These are phyloP conservation scores for Hyaloscypha hepaticicola DNA, from an alignment of 495 filamentous ascomycete species.

Conservation along the genomic window DNA sequence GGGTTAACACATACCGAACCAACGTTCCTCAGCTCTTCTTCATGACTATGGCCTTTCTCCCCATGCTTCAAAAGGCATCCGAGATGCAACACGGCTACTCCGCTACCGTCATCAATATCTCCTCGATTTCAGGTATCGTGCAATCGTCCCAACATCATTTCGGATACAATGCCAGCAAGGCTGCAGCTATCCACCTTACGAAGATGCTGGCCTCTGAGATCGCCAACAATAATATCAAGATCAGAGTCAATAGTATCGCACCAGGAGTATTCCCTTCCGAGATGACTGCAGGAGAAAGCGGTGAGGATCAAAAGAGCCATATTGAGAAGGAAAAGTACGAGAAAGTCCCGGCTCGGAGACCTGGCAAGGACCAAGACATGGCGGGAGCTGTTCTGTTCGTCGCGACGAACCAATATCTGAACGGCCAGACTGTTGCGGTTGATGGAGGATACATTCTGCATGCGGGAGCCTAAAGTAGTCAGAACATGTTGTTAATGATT, in stretches of 20 bases:
- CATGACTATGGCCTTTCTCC: constrained; percentile 51
- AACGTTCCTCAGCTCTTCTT: constrained; percentile 49
- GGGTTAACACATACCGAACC: constrained; percentile 49
- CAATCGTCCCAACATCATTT: constrained; percentile 43
- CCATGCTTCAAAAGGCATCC: constrained; percentile 47
- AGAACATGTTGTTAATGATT: too few relatives aligned
- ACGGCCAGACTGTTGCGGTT: constrained; percentile 49
- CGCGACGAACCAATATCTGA: constrained; percentile 51
- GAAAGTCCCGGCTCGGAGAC: constrained; percentile 42
- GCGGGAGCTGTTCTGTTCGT: constrained; percentile 51
- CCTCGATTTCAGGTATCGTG: constrained; percentile 51
- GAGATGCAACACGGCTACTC: constrained; percentile 42
- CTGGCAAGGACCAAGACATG: constrained; percentile 54
- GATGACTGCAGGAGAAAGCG: constrained; percentile 52
- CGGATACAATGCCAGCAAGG: constrained; percentile 53
- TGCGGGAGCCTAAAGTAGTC: constrained; percentile 1
- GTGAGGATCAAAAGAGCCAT: constrained; percentile 45
- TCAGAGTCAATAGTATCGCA: constrained; percentile 43
- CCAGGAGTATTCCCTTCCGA: constrained; percentile 45
- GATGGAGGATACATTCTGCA: constrained; percentile 44
- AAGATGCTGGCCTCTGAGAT: constrained; percentile 48
- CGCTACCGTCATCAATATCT: constrained; percentile 47
- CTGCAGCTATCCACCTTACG: constrained; percentile 48
- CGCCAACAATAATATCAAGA: constrained; percentile 33
- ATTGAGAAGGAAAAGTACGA: constrained; percentile 35